Evolutionary conservation across 495 filamentous ascomycete species (phyloP), one percentile per base, ranked within the genome.

Genomic region (Symbiotaphrina buchneri): DNA sequence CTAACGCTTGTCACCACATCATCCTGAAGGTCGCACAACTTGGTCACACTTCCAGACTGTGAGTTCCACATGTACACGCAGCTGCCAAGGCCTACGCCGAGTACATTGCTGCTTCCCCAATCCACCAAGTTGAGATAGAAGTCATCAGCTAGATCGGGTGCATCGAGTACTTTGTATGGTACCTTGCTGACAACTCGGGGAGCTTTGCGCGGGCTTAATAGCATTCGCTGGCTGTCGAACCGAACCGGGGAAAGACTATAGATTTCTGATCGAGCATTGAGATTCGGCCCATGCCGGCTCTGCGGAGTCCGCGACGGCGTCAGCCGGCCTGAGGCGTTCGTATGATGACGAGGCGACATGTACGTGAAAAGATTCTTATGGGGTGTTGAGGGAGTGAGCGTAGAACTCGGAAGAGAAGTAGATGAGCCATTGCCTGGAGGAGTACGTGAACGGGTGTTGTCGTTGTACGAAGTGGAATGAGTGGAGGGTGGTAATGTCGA

Each of bases 31-130:
- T 91, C 84, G 47, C 90, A 95, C 0, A 95, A 63, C 54, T 85
- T 90, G 25, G 75, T 87, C 10, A 95, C 87, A 21, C 69, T 58
- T 30, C 85, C 84, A 2, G 73, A 68, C 28, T 73, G 66, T 7
- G 83, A 83, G 45, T 92, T 90, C 84, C 87, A 97, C 78, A 95
- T 87, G 45, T 94, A 97, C n/a, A 97, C 87, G 31, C 78, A 85
- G 18, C 71, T 78, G 11, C 81, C 83, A 26, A 97, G 53, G 0
- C 87, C 87, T 18, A 97, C 87, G 10, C 82, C 90, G 5, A 97
- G 53, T 15, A 92, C 69, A 51, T 94, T 87, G 39, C 72, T 80
- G 41, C 75, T 85, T n/a, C 90, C 87, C 87, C 87, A 97, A 41
- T 97, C 87, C 1, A 97, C 84, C 17, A 97, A 52, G 41, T 97